These are phyloP conservation scores for Brasenia schreberi DNA, from an alignment of 164 flowering plant genomes.

Conservation along the genomic window DNA sequence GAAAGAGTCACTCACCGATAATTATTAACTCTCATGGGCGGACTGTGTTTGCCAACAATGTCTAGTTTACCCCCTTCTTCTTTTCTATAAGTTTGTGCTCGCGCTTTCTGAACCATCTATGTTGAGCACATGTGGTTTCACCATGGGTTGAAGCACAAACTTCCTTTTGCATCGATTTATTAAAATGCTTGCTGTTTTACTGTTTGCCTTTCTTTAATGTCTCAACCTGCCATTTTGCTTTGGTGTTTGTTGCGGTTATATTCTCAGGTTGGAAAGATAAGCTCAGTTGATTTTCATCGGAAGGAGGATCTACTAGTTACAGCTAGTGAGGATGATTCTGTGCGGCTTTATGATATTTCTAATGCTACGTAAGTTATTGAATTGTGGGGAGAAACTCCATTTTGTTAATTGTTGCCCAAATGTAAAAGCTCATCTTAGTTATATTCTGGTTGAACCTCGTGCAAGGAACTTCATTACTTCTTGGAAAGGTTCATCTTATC, in stretches of 20 bases:
- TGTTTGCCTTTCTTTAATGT: background rate
- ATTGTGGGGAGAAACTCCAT: too few species aligned
- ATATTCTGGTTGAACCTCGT: too few species aligned
- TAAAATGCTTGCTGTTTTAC: background rate
- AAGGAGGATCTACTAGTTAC: slow-evolving; percentile 85
- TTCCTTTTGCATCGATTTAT: background rate
- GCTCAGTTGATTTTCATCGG: slow-evolving; percentile 87
- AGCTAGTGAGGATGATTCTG: slow-evolving; percentile 86
- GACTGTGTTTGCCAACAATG: too few species aligned
- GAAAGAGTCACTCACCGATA: too few species aligned
- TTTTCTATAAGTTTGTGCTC: background rate
- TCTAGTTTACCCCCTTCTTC: background rate
- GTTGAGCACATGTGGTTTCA: background rate
- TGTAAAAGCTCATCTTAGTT: too few species aligned
- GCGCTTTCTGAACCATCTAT: background rate
- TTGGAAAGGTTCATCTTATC: too few species aligned
- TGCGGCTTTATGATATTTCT: slow-evolving; percentile 72
- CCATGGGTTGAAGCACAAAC: background rate
- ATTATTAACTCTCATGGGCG: too few species aligned
- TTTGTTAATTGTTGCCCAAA: too few species aligned
- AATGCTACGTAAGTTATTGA: slow-evolving; percentile 60
- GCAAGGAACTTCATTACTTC: too few species aligned
- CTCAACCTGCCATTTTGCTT: background rate
- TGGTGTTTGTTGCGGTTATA: background rate
- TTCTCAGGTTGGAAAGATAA: slow-evolving; percentile 68